Conservation (phyloP, 805 yeast species). For the Ogataea neopini region DNA sequence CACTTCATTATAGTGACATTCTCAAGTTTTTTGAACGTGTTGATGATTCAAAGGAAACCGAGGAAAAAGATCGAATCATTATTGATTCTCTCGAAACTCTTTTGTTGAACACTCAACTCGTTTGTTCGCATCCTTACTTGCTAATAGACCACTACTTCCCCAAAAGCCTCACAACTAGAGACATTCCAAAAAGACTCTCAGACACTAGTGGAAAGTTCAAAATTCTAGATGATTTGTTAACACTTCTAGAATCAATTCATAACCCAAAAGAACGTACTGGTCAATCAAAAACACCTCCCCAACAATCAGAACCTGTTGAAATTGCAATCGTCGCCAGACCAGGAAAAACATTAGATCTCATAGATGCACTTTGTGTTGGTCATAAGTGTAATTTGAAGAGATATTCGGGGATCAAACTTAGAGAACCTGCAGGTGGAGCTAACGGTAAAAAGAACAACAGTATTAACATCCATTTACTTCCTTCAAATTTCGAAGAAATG, state of each 20-base stretch:
- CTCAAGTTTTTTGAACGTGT: slow-evolving; percentile 76
- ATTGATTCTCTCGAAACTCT: slow-evolving; percentile 77
- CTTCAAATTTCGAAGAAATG: slow-evolving; percentile 34
- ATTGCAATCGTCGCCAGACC: slow-evolving; percentile 72
- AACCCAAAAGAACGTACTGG: slow-evolving; percentile 23
- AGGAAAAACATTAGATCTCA: slow-evolving; percentile 67
- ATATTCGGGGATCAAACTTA: slow-evolving; percentile 62
- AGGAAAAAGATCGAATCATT: slow-evolving; percentile 49
- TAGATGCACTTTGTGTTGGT: slow-evolving; percentile 71
- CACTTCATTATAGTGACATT: slow-evolving; percentile 88
- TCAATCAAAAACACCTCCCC: slow-evolving; percentile 3
- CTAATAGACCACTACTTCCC: slow-evolving; percentile 86
- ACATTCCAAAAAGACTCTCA: slow-evolving; percentile 66
- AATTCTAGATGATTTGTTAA: slow-evolving; percentile 63
- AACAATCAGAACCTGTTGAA: slow-evolving; percentile 37
- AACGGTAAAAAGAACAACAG: slow-evolving; percentile 26
- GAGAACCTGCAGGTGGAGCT: slow-evolving; percentile 39
- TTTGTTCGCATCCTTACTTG: slow-evolving; percentile 86
- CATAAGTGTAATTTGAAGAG: slow-evolving; percentile 55
- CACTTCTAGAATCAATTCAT: slow-evolving; percentile 45
- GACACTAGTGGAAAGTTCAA: slow-evolving; percentile 85
- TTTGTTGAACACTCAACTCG: slow-evolving; percentile 71
- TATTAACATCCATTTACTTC: slow-evolving; percentile 44
- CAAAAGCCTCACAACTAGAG: slow-evolving; percentile 68
- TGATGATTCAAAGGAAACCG: slow-evolving; percentile 38